Conservation (phyloP, 805 yeast species). For the Lachancea fermentati region DNA sequence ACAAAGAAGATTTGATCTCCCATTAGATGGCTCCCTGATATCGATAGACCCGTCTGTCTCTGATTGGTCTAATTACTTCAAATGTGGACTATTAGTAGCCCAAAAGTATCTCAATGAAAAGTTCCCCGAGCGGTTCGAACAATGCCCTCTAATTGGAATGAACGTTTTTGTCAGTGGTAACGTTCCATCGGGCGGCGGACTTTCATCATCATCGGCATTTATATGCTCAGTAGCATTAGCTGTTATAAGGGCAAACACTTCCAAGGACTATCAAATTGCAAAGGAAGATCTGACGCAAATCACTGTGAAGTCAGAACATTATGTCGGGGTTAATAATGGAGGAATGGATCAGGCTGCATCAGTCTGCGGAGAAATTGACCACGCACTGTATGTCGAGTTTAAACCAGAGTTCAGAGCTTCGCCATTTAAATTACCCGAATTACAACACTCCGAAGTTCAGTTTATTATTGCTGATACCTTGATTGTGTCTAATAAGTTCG, state of each 20-base stretch:
- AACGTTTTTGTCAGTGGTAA: conserved; percentile 52
- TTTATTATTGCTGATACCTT: conserved; percentile 62
- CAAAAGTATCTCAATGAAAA: conserved; percentile 39
- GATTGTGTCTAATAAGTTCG: conserved; percentile 57
- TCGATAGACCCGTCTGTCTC: conserved; percentile 45
- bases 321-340: conserved; percentile 71
- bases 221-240: conserved; percentile 60
- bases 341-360: conserved; percentile 78
- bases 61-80: conserved; percentile 66
- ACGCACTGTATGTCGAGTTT: conserved; percentile 57
- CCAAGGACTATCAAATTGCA: conserved; percentile 32
- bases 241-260: conserved; percentile 48
- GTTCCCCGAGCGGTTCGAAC: conserved; percentile 26
- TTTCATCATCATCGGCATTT: conserved; percentile 68
- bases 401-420: conserved; percentile 51
- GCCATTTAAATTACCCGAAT: conserved; percentile 48
- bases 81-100: conserved; percentile 59
- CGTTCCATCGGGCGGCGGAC: conserved; percentile 70
- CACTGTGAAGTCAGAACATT: conserved; percentile 63
- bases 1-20: conserved; percentile 34
- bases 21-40: conserved; percentile 37
- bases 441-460: conserved; percentile 38
- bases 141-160: conserved; percentile 40
- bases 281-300: conserved; percentile 51
- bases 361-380: conserved; percentile 52